A percentile compares a stretch with the other conserved stretches of the same genome.
These are phyloP conservation scores for Lonicera japonica DNA, from an alignment of 129 eudicot species.

Conservation along the genomic window DNA sequence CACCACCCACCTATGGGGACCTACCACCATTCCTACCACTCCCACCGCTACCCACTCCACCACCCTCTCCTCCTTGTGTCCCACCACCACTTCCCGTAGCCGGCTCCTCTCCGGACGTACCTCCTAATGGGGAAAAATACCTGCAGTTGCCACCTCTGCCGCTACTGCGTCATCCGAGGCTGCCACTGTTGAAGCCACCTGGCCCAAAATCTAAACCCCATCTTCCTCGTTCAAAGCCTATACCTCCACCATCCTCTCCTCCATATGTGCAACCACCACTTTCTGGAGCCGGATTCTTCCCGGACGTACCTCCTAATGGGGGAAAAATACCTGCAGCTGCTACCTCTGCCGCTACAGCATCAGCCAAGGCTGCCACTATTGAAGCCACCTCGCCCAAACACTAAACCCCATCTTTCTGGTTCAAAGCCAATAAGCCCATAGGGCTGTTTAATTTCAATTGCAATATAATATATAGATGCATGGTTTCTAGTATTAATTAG, in stretches of 20 bases:
- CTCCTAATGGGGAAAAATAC: too few relatives aligned
- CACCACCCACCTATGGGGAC: background rate
- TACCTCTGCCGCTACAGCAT: background rate
- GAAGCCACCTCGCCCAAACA: background rate
- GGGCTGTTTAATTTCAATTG: too few relatives aligned
- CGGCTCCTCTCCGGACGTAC: too few relatives aligned
- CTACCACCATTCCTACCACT: slow-evolving; percentile 5
- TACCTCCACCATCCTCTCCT: background rate
- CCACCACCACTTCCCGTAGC: background rate
- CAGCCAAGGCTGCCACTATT: background rate
- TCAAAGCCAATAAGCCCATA: too few relatives aligned
- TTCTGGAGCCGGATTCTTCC: too few relatives aligned
- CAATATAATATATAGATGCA: too few relatives aligned
- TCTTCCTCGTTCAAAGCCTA: background rate
- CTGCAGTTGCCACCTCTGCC: background rate
- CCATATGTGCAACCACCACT: background rate
- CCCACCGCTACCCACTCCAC: background rate
- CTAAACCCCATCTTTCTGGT: background rate
- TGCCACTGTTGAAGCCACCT: background rate
- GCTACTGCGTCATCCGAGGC: background rate
- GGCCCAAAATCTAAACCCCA: background rate
- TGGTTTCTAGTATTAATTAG: too few relatives aligned
- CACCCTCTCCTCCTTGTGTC: background rate
- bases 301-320: too few relatives aligned
- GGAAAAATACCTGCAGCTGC: too few relatives aligned